These are phyloP conservation scores for Talinum fruticosum DNA, from an alignment of 148 eudicot genomes.

Conservation along the genomic window DNA sequence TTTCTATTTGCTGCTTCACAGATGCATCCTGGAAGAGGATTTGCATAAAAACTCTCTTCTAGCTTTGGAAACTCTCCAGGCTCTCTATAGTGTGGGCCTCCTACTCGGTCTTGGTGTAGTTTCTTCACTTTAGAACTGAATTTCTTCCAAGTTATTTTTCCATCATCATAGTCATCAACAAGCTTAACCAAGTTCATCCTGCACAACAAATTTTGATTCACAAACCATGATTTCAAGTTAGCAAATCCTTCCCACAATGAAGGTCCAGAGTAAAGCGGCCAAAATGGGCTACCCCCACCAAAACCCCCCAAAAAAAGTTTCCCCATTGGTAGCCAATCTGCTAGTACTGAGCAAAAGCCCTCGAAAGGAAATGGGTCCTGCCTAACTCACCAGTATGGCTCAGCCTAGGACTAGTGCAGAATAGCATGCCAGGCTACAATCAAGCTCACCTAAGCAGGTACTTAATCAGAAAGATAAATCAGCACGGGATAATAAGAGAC, in stretches of 20 bases:
- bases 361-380: neutral
- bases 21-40: conserved; percentile 92
- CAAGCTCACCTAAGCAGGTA: no score
- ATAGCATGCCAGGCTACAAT: no score
- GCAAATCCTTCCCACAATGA: neutral
- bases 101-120: conserved; percentile 65
- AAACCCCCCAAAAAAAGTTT: no score
- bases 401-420: no score
- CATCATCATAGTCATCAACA: conserved; percentile 73
- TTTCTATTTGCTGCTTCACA: conserved; percentile 45
- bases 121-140: conserved; percentile 76
- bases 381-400: no score
- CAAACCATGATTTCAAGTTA: neutral
- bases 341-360: neutral
- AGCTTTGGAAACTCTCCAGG: conserved; percentile 85
- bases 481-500: no score
- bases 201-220: conserved; percentile 17
- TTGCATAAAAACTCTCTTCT: conserved; percentile 95
- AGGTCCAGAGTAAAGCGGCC: neutral
- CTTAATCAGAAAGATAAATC: no score
- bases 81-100: conserved; percentile 81
- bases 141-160: conserved; percentile 67
- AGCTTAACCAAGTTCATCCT: conserved; percentile 83
- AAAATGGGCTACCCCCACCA: no score
- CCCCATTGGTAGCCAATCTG: neutral